Conservation (phyloP, 2,329 filamentous ascomycete species). For the Nigrospora sphaerica region DNA sequence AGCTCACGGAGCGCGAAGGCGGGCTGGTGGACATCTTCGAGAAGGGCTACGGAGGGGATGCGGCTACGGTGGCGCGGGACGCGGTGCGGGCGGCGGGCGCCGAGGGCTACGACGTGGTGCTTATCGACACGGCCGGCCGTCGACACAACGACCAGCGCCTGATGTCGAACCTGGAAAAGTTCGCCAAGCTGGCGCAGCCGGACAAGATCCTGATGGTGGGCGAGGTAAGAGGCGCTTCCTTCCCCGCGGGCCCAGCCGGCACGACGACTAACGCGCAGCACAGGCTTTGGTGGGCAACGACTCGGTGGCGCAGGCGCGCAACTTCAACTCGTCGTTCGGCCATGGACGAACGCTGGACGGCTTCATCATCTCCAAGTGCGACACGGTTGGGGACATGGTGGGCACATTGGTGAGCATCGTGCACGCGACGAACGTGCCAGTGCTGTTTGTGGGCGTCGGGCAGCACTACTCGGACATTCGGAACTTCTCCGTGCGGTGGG, state of each 20-base stretch:
- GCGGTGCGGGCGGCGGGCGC: constrained; percentile 75
- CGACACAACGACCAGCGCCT: constrained; percentile 92
- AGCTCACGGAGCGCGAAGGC: constrained; percentile 77
- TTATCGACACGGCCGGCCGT: constrained; percentile 93
- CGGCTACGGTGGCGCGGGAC: constrained; percentile 89
- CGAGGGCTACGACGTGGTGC: constrained; percentile 80
- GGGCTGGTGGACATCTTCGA: constrained; percentile 87
- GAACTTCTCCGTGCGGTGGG: constrained; percentile 64
- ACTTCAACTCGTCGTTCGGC: constrained; percentile 93
- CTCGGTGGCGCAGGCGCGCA: constrained; percentile 88
- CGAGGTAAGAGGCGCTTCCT: constrained; percentile 32
- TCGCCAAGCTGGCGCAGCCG: constrained; percentile 89
- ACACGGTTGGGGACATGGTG: constrained; percentile 99
- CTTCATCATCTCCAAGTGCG: constrained; percentile 97
- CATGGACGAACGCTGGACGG: constrained; percentile 75
- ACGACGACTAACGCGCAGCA: constrained; percentile 1
- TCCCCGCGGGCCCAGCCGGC: constrained; percentile 3
- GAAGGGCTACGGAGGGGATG: constrained; percentile 96
- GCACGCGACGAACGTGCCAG: constrained; percentile 92
- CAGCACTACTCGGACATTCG: constrained; percentile 64
- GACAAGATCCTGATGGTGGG: constrained; percentile 99
- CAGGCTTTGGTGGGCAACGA: constrained; percentile 89
- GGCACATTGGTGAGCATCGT: constrained; percentile 93
- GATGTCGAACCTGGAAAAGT: constrained; percentile 96
- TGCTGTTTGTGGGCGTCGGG: constrained; percentile 78